Percentiles rank a stretch among this genome's conserved stretches.
phyloP scores from a whole-genome alignment of 768 basidiomycete species.

The Lentinula boryana region DNA sequence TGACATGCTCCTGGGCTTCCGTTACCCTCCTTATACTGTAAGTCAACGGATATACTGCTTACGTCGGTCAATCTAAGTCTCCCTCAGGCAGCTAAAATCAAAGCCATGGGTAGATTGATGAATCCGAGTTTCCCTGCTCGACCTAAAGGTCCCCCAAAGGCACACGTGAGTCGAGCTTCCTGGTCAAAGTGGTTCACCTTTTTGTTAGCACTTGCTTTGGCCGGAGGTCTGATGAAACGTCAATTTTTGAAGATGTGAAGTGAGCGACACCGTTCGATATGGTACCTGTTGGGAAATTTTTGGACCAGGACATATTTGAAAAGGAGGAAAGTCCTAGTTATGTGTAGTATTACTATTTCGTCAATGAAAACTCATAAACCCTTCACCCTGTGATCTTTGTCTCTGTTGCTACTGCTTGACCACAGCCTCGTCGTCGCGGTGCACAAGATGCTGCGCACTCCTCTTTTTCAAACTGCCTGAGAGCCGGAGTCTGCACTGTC shows the following conservation, averaged over 20 bases:
- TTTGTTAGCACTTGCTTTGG: conserved; percentile 37
- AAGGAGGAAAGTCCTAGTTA: too few relatives aligned
- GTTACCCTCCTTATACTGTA: conserved; percentile 60
- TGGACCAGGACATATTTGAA: too few relatives aligned
- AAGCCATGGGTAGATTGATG: conserved; percentile 19
- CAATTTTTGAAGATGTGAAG: not conserved
- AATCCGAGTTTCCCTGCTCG: conserved; percentile 35
- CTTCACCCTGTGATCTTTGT: too few relatives aligned
- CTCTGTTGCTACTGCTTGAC: too few relatives aligned
- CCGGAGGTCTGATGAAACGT: conserved; percentile 11
- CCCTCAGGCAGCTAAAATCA: conserved; percentile 25
- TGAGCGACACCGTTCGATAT: not conserved
- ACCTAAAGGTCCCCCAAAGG: conserved; percentile 33
- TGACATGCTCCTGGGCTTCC: conserved; percentile 41
- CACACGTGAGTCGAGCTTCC: conserved; percentile 18
- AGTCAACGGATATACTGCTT: not conserved
- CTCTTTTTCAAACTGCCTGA: too few relatives aligned
- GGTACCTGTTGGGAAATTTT: not conserved
- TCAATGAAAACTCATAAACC: too few relatives aligned
- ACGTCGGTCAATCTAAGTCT: not conserved
- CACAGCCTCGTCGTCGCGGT: too few relatives aligned
- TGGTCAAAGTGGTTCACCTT: conserved; percentile 40
- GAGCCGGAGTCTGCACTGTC: too few relatives aligned
- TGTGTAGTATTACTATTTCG: too few relatives aligned
- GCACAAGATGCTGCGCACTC: too few relatives aligned